Conservation (phyloP, 1,284 basidiomycete species). For the Melampsora larici-populina region DNA sequence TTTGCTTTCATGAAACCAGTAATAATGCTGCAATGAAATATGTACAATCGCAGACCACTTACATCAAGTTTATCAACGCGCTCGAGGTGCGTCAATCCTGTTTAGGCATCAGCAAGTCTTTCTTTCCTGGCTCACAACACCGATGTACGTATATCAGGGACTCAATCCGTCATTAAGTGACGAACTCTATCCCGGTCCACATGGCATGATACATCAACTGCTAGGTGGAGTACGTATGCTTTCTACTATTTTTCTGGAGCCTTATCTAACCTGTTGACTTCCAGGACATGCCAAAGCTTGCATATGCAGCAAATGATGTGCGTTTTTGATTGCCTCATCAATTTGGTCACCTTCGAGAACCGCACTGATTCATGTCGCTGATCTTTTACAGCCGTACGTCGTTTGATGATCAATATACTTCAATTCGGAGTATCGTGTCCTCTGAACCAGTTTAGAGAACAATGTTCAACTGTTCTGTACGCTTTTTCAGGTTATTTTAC, state of each 20-base stretch:
- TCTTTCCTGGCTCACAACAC: neutral
- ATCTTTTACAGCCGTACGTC: no score
- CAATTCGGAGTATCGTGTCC: no score
- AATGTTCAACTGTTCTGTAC: no score
- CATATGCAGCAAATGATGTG: slow-evolving; percentile 39
- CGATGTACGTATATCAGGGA: neutral
- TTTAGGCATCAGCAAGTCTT: neutral
- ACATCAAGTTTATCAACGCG: slow-evolving; percentile 6
- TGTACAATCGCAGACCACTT: slow-evolving; percentile 20
- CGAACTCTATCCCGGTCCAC: slow-evolving; percentile 16
- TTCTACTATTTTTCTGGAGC: neutral
- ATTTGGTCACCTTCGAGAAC: no score
- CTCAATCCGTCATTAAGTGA: slow-evolving; percentile 1
- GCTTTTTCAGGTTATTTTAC: no score
- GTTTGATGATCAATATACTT: no score
- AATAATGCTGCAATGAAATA: neutral
- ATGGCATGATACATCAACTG: slow-evolving; percentile 22
- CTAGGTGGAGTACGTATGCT: slow-evolving; percentile 24
- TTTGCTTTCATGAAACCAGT: neutral
- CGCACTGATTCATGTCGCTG: no score
- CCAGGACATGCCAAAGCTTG: slow-evolving; percentile 20
- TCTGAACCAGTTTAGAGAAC: no score
- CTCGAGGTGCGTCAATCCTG: slow-evolving; percentile 22
- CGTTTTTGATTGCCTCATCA: neutral
- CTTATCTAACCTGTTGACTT: neutral